Conservation (phyloP, 2,329 filamentous ascomycete species). For the Colletotrichum sp. region DNA sequence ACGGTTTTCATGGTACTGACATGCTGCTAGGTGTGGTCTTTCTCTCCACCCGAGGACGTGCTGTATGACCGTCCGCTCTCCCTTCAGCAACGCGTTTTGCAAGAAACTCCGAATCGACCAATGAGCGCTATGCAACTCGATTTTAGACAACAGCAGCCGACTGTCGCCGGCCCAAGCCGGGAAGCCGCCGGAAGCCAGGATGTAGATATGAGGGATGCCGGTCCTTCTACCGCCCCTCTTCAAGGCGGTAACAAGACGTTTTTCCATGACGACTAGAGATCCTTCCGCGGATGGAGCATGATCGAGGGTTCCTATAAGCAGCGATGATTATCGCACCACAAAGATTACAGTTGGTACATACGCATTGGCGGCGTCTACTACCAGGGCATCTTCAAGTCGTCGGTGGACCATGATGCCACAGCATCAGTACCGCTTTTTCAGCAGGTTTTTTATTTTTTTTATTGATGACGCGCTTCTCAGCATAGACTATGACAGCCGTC, state of each 20-base stretch:
- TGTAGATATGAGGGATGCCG: conserved; percentile 62
- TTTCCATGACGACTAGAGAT: conserved; percentile 50
- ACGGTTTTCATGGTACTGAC: conserved; percentile 30
- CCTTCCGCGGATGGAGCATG: neutral
- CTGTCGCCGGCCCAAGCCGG: conserved; percentile 32
- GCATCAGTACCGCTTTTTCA: neutral
- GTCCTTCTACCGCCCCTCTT: conserved; percentile 59
- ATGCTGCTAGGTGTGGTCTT: conserved; percentile 81
- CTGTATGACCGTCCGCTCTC: conserved; percentile 59
- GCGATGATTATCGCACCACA: neutral
- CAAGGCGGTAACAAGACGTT: conserved; percentile 53
- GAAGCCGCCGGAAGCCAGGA: conserved; percentile 47
- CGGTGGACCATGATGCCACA: neutral
- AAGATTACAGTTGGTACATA: neutral
- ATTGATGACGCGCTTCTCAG: neutral
- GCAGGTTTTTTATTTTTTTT: neutral
- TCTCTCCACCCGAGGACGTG: conserved; percentile 82
- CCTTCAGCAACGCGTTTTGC: conserved; percentile 49
- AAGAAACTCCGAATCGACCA: conserved; percentile 53
- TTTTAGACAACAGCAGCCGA: conserved; percentile 40
- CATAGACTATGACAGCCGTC: neutral
- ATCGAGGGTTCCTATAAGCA: neutral
- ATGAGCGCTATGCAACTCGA: conserved; percentile 56
- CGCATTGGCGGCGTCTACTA: neutral
- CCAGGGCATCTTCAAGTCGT: neutral